Base-by-base conservation (phyloP, 2,329 filamentous ascomycete species). In the Byssothecium circinans region DNA sequence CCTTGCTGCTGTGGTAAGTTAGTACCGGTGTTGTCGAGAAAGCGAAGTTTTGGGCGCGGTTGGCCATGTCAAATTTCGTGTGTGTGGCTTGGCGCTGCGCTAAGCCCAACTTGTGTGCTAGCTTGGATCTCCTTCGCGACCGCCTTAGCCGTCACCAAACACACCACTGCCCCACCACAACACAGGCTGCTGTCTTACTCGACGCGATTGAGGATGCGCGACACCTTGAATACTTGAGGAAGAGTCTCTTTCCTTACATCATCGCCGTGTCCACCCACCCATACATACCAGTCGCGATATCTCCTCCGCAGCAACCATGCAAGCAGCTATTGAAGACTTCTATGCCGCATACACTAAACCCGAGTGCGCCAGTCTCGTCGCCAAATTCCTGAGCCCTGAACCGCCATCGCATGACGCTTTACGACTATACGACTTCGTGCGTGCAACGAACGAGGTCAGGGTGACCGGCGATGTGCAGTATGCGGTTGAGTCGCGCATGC, bases 251-350 rank as follows among this genome's bases (percentile, higher is more conserved):
- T 20, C 8, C 19, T 7, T 14, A 11, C 34, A 17, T 19, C 19
- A 8, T 11, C 34, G 19, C 19, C 8, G 19, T n/a, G 34, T 36
- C 34, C 32, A 37, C 37, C 43, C 33, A 43, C 22, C 34, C 39
- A n/a, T 10, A 25, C 23, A 25, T 25, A 25, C 10, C 10, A 3
- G n/a, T 18, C 19, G 34, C 34, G 34, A 36, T 14, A 36, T 19
- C 34, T 20, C 12, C 34, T 3, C 5, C 14, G 20, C 23, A 25
- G n/a, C 36, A 27, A 39, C 11, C 18, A 39, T 95, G 90, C 84
- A 91, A 64, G 74, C 78, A 43, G 75, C 94, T 42, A 87, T 95
- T 62, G 75, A 78, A 34, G 83, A 88, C 50, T 95, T 96, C 68
- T 83, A 81, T 45, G 74, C 81, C 47, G 89, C 89, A 32, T 81